Conservation (phyloP, 1,284 basidiomycete species). For the Athelia sp. region DNA sequence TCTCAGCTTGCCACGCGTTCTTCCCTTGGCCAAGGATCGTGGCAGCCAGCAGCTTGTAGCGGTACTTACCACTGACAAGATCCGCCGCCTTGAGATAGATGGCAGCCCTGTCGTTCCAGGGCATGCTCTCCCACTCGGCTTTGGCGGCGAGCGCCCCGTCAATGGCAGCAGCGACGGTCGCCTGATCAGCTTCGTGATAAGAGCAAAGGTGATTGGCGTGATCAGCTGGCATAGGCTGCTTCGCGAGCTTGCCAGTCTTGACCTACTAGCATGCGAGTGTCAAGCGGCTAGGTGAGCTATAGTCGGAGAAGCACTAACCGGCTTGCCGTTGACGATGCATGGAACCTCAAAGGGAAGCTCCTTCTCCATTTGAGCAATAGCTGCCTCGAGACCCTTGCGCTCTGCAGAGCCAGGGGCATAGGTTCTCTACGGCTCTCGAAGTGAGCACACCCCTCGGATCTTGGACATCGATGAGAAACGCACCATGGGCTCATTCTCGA, state of each 20-base stretch:
- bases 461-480: conserved; percentile 16
- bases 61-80: conserved; percentile 89
- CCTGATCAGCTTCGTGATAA: conserved; percentile 87
- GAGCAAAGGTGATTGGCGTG: conserved; percentile 78
- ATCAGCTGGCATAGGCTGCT: conserved; percentile 81
- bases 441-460: conserved; percentile 6
- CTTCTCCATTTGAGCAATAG: conserved; percentile 78
- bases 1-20: conserved; percentile 99
- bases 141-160: conserved; percentile 87
- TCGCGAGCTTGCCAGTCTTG: conserved; percentile 77
- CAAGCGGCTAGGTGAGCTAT: too few species aligned
- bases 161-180: conserved; percentile 78
- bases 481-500: conserved; percentile 93
- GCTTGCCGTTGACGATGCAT: conserved; percentile 87
- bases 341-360: conserved; percentile 89
- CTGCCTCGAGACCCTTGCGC: conserved; percentile 71
- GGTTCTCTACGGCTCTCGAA: conserved; percentile 30
- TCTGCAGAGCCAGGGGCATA: conserved; percentile 84
- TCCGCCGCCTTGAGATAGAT: conserved; percentile 98
- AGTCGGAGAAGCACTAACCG: too few species aligned
- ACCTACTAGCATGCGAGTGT: conserved; percentile 41
- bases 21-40: conserved; percentile 99
- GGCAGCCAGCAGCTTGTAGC: conserved; percentile 92
- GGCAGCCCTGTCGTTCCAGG: conserved; percentile 94
- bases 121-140: conserved; percentile 86